Percentiles rank a stretch among this genome's conserved stretches.
phyloP scores from a whole-genome alignment of 2,329 filamentous ascomycete species.

The Aspergillus glaucus region DNA sequence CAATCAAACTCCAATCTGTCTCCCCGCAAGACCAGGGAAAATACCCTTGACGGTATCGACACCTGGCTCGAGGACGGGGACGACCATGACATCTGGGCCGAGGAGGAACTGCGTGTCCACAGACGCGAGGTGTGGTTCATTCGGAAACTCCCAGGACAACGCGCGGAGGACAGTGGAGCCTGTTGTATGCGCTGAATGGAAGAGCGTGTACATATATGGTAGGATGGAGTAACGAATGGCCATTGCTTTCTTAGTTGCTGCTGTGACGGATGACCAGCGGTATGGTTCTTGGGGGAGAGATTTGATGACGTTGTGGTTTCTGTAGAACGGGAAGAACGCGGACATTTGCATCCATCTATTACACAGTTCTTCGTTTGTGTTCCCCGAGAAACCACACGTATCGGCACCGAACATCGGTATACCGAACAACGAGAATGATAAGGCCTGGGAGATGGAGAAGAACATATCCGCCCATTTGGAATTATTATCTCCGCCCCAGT shows the following conservation, averaged over 20 bases:
- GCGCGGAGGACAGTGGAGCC: slow-evolving; percentile 68
- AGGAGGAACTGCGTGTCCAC: slow-evolving; percentile 68
- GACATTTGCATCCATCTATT: slow-evolving; percentile 66
- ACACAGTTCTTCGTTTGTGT: slow-evolving; percentile 64
- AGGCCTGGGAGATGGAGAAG: slow-evolving; percentile 69
- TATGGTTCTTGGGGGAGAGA: slow-evolving; percentile 65
- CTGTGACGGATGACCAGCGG: slow-evolving; percentile 59
- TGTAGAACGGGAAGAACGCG: slow-evolving; percentile 72
- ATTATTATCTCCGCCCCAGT: slow-evolving; percentile 75
- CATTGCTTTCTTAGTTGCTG: slow-evolving; percentile 62
- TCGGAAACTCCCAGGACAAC: slow-evolving; percentile 67
- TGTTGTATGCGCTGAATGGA: slow-evolving; percentile 59
- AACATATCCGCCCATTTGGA: slow-evolving; percentile 68
- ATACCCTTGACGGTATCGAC: slow-evolving; percentile 60
- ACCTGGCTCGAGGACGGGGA: slow-evolving; percentile 57
- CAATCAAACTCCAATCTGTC: slow-evolving; percentile 63
- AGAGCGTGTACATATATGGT: slow-evolving; percentile 70
- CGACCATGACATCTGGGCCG: slow-evolving; percentile 59
- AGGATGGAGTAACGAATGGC: slow-evolving; percentile 63
- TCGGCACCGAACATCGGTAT: slow-evolving; percentile 72
- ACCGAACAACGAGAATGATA: slow-evolving; percentile 67
- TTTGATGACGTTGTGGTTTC: slow-evolving; percentile 64
- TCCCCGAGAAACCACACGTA: slow-evolving; percentile 64
- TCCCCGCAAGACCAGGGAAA: slow-evolving; percentile 59
- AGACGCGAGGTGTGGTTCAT: slow-evolving; percentile 60